Percentiles rank a stretch among this genome's conserved stretches.
phyloP scores from a whole-genome alignment of 208 protist species.

The Leishmania arabica region DNA sequence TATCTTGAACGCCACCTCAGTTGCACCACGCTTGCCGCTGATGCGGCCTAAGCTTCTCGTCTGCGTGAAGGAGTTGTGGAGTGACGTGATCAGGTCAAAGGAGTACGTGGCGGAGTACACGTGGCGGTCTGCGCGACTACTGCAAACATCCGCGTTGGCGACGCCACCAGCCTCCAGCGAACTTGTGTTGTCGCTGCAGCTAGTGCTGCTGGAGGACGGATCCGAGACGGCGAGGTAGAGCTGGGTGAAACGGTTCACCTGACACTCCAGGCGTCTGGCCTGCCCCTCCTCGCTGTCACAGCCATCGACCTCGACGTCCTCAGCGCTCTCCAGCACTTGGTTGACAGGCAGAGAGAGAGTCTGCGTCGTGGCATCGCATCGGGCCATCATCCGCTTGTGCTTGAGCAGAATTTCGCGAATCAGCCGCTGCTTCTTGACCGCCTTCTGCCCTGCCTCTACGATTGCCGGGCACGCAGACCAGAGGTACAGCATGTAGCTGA shows the following conservation, averaged over 20 bases:
- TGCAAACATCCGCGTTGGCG: not conserved
- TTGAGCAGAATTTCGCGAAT: constrained; percentile 60
- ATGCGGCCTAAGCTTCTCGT: not conserved
- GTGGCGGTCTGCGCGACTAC: not conserved
- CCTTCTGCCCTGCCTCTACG: constrained; percentile 56
- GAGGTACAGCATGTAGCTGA: constrained; percentile 50
- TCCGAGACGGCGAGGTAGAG: not conserved
- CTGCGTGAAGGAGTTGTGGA: constrained; percentile 19
- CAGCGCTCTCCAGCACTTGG: not conserved
- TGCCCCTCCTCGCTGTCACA: not conserved
- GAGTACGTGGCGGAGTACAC: not conserved
- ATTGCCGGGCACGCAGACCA: constrained; percentile 60
- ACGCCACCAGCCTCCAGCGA: not conserved
- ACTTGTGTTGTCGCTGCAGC: constrained; percentile 7
- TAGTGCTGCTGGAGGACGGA: not conserved
- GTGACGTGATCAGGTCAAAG: not conserved
- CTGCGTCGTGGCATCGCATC: constrained; percentile 68
- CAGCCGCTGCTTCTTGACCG: constrained; percentile 44
- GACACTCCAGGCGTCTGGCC: not conserved
- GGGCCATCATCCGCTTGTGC: constrained; percentile 43
- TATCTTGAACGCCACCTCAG: constrained; percentile 5
- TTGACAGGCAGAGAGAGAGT: constrained; percentile 30
- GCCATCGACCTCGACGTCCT: not conserved
- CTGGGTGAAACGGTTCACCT: constrained; percentile 7
- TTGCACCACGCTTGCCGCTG: not conserved